phyloP scores from a whole-genome alignment of 441 rosid genomes.

The Erysimum cheiri region DNA sequence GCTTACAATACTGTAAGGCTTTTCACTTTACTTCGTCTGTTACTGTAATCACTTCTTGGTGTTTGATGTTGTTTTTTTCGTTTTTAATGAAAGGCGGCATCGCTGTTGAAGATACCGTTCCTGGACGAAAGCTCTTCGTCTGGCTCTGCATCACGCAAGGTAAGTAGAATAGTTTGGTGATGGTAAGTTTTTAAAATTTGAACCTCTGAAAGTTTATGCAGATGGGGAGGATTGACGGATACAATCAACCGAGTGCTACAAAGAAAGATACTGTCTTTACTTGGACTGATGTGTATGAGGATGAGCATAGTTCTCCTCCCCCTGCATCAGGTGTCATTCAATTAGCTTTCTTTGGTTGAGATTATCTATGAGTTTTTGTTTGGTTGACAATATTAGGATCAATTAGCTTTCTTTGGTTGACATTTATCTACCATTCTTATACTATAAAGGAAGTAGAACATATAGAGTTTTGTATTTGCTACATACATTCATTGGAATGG shows the following conservation, averaged over 20 bases:
- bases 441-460: too few relatives aligned
- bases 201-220: conserved; percentile 44
- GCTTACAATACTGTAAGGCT: conserved; percentile 78
- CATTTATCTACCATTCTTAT: too few relatives aligned
- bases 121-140: conserved; percentile 80
- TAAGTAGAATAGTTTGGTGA: conserved; percentile 35
- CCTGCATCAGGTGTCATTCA: conserved; percentile 50
- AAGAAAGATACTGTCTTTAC: conserved; percentile 65
- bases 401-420: too few relatives aligned
- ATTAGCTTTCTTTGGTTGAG: too few relatives aligned
- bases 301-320: conserved; percentile 44
- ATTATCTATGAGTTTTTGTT: not conserved
- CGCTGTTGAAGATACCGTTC: conserved; percentile 87
- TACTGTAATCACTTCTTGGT: not conserved
- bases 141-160: conserved; percentile 84
- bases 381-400: not conserved
- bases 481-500: not conserved
- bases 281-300: conserved; percentile 75
- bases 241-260: conserved; percentile 56
- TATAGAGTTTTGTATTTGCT: not conserved
- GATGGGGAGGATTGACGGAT: conserved; percentile 79
- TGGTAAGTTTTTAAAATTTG: not conserved
- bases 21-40: conserved; percentile 1
- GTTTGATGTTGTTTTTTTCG: conserved; percentile 1
- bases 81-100: conserved; percentile 64